A percentile compares a stretch with the other conserved stretches of the same genome.
phyloP scores from a whole-genome alignment of 1,284 basidiomycete genomes.

The Leccinum brunneo-olivaceum region DNA sequence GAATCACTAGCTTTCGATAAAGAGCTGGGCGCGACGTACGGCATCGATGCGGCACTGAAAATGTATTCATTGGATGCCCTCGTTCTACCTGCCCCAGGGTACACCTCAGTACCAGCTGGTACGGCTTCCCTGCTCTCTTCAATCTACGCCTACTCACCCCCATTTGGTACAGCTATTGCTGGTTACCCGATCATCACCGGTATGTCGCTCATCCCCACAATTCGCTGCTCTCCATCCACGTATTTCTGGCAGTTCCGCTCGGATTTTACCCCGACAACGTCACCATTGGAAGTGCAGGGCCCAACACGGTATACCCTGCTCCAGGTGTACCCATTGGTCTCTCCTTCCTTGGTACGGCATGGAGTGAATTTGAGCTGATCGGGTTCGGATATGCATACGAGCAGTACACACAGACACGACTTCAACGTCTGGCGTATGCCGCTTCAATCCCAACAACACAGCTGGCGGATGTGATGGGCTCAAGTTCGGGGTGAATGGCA shows the following conservation, averaged over 20 bases:
- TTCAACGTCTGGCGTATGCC: slow-evolving; percentile 43
- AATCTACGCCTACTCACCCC: background rate
- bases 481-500: background rate
- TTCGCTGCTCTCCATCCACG: background rate
- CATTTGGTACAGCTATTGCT: slow-evolving; percentile 38
- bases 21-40: slow-evolving; percentile 46
- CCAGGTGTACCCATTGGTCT: slow-evolving; percentile 60
- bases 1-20: slow-evolving; percentile 43
- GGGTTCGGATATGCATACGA: slow-evolving; percentile 61
- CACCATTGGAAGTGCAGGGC: slow-evolving; percentile 35
- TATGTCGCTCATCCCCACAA: slow-evolving; percentile 18
- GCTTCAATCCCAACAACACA: slow-evolving; percentile 59
- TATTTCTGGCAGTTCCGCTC: slow-evolving; percentile 40
- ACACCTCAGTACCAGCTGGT: slow-evolving; percentile 39
- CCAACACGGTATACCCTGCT: slow-evolving; percentile 43
- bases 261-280: slow-evolving; percentile 54
- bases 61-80: slow-evolving; percentile 50
- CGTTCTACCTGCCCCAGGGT: slow-evolving; percentile 47
- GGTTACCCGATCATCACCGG: slow-evolving; percentile 58
- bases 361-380: slow-evolving; percentile 54
- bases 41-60: slow-evolving; percentile 53
- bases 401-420: slow-evolving; percentile 53
- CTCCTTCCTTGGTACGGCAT: slow-evolving; percentile 58
- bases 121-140: slow-evolving; percentile 10
- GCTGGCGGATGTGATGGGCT: slow-evolving; percentile 40